Base-by-base conservation (phyloP, 208 protist species). In the Wallacemonas rigidus region DNA sequence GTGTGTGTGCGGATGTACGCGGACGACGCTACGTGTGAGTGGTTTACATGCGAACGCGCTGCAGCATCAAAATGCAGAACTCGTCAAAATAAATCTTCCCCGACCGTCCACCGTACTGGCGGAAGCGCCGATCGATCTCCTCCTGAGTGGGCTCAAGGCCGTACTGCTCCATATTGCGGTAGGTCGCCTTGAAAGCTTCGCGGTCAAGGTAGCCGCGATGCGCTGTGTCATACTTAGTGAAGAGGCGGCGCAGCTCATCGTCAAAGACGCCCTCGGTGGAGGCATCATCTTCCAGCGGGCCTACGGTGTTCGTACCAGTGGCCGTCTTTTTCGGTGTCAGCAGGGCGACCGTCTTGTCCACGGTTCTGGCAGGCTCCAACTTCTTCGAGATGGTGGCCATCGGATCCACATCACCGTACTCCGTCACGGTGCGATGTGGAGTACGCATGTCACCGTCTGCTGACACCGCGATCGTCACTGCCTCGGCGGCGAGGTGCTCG, bases 41-140 rank as follows among this genome's bases (percentile, higher is more conserved):
- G n/a, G 11, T 70, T 81, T 83, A 95, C 86, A 95, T 90, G 40
- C 83, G 84, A 15, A 83, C 85, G 60, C 88, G 88, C 58, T 89
- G 86, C n/a, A 95, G 81, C 91, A 95, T 93, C 17, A 95, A 78
- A 39, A 93, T 72, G 57, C 87, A 95, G 69, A 95, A 95, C 74
- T 93, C 87, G 45, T 95, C 71, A 61, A 90, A 95, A 50, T 64
- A 83, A n/a, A 95, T 74, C 57, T 82, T 83, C 12, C 91, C 65
- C 11, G 73, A 80, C 4, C 74, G 65, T 14, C 72, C 63, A 36
- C 74, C 73, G 70, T 95, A 93, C 9, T 76, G 77, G 15, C 65
- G 71, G 60, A 95, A 88, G 39, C 79, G 78, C 45, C 69, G 67
- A 45, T 93, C 77, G 2, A 91, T 79, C 56, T 93, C 82, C 26